A percentile compares a stretch with the other conserved stretches of the same genome.
Evolutionary conservation across 345 rosid species (phyloP).

Genomic region (Jatropha curcas): DNA sequence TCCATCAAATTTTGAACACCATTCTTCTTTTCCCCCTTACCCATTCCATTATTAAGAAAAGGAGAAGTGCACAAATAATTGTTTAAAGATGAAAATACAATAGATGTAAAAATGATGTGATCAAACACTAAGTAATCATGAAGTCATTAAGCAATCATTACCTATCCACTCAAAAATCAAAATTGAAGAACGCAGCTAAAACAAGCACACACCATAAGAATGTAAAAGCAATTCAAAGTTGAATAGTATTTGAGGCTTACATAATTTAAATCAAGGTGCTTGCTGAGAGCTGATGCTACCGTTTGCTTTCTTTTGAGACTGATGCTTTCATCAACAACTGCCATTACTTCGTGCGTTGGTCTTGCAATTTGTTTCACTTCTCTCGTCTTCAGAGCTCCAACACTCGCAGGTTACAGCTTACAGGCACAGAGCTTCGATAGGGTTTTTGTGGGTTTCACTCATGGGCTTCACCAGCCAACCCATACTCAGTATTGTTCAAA

Average conservation of each 20-base stretch:
- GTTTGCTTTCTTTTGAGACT: slow-evolving; percentile 36
- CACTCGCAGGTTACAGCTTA: background rate
- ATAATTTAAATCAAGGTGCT: slow-evolving; percentile 51
- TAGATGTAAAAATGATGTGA: background rate
- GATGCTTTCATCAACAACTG: slow-evolving; percentile 3
- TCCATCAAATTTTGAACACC: background rate
- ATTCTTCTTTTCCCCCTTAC: background rate
- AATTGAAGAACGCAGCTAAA: slow-evolving; percentile 11
- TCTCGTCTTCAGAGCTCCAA: background rate
- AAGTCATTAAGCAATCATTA: background rate
- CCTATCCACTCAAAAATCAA: background rate
- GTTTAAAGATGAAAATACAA: background rate
- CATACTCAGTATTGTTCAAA: no score
- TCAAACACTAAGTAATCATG: background rate
- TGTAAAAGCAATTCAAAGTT: background rate
- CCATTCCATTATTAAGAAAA: background rate
- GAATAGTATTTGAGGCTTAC: slow-evolving; percentile 40
- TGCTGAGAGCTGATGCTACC: slow-evolving; percentile 54
- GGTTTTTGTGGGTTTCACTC: background rate
- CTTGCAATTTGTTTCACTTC: background rate
- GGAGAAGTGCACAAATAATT: background rate
- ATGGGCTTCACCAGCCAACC: no score
- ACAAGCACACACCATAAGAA: background rate
- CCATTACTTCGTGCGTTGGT: background rate
- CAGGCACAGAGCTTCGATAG: slow-evolving; percentile 1